Evolutionary conservation across 1,139 yeast genomes (phyloP).

Genomic region (Starmera stellimalicola): DNA sequence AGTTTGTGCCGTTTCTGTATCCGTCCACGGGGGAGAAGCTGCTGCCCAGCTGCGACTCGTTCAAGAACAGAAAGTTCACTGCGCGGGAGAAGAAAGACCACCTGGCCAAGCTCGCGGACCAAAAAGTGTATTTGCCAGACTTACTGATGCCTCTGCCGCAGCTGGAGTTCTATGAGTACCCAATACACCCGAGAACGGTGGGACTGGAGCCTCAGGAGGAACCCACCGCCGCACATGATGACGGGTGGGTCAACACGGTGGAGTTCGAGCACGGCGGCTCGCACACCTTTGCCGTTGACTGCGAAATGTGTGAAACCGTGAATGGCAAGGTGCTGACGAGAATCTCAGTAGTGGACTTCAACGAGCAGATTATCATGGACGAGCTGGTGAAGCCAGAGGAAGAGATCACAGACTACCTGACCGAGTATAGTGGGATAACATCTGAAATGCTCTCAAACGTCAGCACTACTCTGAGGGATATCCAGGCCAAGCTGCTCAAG

Average conservation of each 20-base stretch:
- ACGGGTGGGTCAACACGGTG: slow-evolving; percentile 51
- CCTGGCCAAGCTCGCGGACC: slow-evolving; percentile 25
- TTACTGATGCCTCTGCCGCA: slow-evolving; percentile 39
- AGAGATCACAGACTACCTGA: slow-evolving; percentile 68
- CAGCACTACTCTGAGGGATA: slow-evolving; percentile 55
- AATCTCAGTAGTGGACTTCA: slow-evolving; percentile 61
- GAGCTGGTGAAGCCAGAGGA: slow-evolving; percentile 68
- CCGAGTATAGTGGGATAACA: slow-evolving; percentile 82
- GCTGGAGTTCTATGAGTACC: slow-evolving; percentile 43
- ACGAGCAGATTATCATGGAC: slow-evolving; percentile 54
- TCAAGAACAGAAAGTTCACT: slow-evolving; percentile 46
- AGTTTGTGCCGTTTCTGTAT: not conserved
- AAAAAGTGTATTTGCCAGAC: slow-evolving; percentile 42
- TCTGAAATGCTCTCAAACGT: slow-evolving; percentile 52
- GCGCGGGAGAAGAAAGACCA: slow-evolving; percentile 40
- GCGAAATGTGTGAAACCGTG: slow-evolving; percentile 79
- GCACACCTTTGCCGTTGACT: slow-evolving; percentile 72
- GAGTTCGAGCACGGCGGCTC: slow-evolving; percentile 44
- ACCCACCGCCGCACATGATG: too few relatives aligned
- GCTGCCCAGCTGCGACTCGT: slow-evolving; percentile 44
- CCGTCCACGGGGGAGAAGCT: slow-evolving; percentile 30
- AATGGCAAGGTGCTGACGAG: slow-evolving; percentile 64
- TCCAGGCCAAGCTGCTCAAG: slow-evolving; percentile 46
- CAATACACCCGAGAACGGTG: slow-evolving; percentile 38
- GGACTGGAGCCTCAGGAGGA: slow-evolving; percentile 10